Evolutionary conservation across 805 yeast genomes (phyloP), one percentile per base, ranked within the genome.

Genomic region (Yamadazyma endophytica): DNA sequence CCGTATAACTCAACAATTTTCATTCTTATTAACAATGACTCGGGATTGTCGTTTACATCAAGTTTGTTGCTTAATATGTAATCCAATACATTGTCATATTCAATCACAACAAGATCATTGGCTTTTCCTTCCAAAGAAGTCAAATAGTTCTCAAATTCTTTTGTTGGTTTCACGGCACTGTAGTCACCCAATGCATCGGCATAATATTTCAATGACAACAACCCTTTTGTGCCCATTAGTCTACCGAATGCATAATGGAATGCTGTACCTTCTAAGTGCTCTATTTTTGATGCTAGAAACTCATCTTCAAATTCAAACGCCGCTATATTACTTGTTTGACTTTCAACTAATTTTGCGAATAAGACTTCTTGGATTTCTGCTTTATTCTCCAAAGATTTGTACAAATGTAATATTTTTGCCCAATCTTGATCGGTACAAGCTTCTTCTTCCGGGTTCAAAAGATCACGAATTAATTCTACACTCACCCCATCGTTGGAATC

Each of bases 401-500:
- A 41, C n/a, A 41, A 29, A 24, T 20, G 28, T 4, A 35, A 21
- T 6, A 38, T 21, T 24, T 26, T 38, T 5, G 39, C 30, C 46
- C 46, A 41, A 13, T 37, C 36, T 8, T 21, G 18, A 11, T 29
- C 39, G 2, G 24, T n/a, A 4, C 35, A 31, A 13, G 32, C 35
- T 13, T 27, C 21, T 12, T 26, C 25, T 35, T 68, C 74, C 9
- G 70, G 70, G 17, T 45, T 26, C 1, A 70, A 42, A 5, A 68
- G 43, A 32, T 67, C 70, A 11, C 52, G 41, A 13, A 69, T 32
- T 3, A 68, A 53, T 4, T 48, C 39, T 1, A 36, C 25, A 9
- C 61, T 37, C 8, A 51, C 32, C 4, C 59, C 47, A 1, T 42
- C 50, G 26, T 59, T 49, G 6, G 38, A 23, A 6, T 22, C 18